Evolutionary conservation across 345 rosid species (phyloP).

Genomic region (Limnanthes douglasii): DNA sequence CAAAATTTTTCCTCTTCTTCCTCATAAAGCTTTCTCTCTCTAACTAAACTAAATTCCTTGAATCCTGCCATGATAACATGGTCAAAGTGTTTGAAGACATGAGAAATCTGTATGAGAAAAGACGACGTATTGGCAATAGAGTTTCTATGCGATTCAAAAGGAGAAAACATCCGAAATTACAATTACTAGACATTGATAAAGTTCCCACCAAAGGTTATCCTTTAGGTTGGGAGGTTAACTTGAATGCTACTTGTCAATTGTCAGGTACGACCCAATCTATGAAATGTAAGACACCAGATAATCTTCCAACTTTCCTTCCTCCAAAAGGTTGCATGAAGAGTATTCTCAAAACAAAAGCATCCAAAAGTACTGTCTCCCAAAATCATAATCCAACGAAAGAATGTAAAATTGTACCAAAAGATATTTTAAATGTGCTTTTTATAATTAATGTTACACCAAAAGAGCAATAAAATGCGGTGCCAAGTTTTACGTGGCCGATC

Average conservation of each 20-base stretch:
- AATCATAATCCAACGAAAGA: slow-evolving; percentile 13
- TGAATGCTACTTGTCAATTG: slow-evolving; percentile 11
- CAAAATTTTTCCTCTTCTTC: too few species aligned
- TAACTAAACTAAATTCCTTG: too few species aligned
- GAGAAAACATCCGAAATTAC: slow-evolving; percentile 16
- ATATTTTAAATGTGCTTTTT: slow-evolving; percentile 39
- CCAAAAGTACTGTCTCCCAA: slow-evolving; percentile 12
- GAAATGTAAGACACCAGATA: slow-evolving; percentile 13
- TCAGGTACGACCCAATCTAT: slow-evolving; percentile 13
- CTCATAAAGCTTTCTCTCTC: too few species aligned
- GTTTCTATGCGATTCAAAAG: slow-evolving; percentile 26
- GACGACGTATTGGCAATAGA: slow-evolving; percentile 17
- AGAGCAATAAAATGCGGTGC: slow-evolving; percentile 13
- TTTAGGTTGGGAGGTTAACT: slow-evolving; percentile 14
- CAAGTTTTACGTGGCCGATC: slow-evolving; percentile 12
- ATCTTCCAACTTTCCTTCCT: slow-evolving; percentile 6
- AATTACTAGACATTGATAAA: slow-evolving; percentile 41
- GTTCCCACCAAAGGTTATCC: slow-evolving; percentile 26
- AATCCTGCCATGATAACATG: slow-evolving; percentile 38
- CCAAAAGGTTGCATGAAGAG: slow-evolving; percentile 21
- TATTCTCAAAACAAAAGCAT: slow-evolving; percentile 23
- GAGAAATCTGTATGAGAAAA: slow-evolving; percentile 20
- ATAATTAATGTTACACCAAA: slow-evolving; percentile 17
- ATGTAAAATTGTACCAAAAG: slow-evolving; percentile 27
- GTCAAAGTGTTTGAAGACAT: slow-evolving; percentile 24